These are phyloP conservation scores for Calocera cornea DNA, from an alignment of 768 basidiomycete genomes.

Conservation along the genomic window DNA sequence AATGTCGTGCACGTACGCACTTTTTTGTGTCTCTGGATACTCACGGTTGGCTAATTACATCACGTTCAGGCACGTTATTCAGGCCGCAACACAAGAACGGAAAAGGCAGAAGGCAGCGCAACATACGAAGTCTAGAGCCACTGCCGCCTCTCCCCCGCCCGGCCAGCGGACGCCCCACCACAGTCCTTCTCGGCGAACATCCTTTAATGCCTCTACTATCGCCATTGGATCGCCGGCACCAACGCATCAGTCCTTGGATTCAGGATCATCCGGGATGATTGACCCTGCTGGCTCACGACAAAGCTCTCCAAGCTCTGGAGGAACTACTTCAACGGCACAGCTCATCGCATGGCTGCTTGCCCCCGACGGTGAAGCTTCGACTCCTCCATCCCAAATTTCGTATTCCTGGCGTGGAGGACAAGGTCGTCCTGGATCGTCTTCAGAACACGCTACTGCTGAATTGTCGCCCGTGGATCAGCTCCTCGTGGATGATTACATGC, in stretches of 20 bases:
- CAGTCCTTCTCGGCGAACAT: neutral
- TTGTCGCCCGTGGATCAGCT: neutral
- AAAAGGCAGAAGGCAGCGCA: neutral
- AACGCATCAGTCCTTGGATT: neutral
- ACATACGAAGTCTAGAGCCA: neutral
- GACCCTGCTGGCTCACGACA: neutral
- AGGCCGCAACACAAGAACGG: neutral
- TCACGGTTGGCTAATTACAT: neutral
- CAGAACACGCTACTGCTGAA: neutral
- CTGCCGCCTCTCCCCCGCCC: neutral
- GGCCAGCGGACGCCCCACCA: neutral
- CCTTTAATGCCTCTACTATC: neutral
- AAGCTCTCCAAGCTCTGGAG: neutral
- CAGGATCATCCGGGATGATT: neutral
- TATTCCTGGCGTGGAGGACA: neutral
- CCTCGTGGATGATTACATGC: neutral
- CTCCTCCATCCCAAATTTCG: neutral
- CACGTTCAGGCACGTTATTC: neutral
- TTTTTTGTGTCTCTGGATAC: neutral
- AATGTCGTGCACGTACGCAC: conserved; percentile 2
- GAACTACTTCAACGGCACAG: neutral
- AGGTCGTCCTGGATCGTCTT: neutral
- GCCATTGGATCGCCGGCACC: neutral
- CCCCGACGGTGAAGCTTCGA: neutral
- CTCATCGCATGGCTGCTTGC: neutral